These are phyloP conservation scores for Zygosaccharomyces bisporus DNA, from an alignment of 805 yeast species.

Conservation along the genomic window DNA sequence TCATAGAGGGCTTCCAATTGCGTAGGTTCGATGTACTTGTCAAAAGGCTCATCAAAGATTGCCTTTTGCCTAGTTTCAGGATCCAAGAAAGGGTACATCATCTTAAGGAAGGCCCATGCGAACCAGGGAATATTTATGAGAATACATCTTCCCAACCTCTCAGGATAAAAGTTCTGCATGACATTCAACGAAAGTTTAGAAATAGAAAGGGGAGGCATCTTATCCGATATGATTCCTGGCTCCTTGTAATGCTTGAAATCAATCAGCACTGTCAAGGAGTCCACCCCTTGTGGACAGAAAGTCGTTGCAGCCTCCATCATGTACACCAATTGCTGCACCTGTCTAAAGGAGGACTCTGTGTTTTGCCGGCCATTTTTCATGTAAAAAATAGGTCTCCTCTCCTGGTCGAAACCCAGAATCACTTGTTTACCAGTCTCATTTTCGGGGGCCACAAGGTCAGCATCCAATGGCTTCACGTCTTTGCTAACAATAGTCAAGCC, in stretches of 20 bases:
- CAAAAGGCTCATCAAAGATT: constrained; percentile 55
- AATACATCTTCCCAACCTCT: constrained; percentile 51
- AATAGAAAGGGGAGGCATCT: constrained; percentile 49
- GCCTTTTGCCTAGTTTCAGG: constrained; percentile 57
- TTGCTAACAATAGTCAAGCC: constrained; percentile 42
- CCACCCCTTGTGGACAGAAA: constrained; percentile 57
- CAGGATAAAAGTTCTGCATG: constrained; percentile 57
- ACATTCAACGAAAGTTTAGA: constrained; percentile 49
- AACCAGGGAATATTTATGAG: constrained; percentile 56
- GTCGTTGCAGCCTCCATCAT: constrained; percentile 53
- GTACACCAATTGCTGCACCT: constrained; percentile 53
- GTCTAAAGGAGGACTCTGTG: constrained; percentile 48
- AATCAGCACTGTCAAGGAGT: constrained; percentile 49
- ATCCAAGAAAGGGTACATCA: constrained; percentile 56
- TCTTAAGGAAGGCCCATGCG: constrained; percentile 52
- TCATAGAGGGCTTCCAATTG: constrained; percentile 51
- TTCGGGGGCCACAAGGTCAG: constrained; percentile 45
- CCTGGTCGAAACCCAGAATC: constrained; percentile 52
- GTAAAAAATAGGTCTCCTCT: constrained; percentile 50
- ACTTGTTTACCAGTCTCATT: constrained; percentile 52
- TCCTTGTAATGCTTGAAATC: constrained; percentile 48
- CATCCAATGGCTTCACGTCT: constrained; percentile 33
- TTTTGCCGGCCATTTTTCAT: constrained; percentile 54
- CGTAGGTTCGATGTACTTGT: constrained; percentile 48
- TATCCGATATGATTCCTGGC: constrained; percentile 35